A percentile compares a stretch with the other conserved stretches of the same genome.
Evolutionary conservation across 306 rosid species (phyloP).

Genomic region (Hippophae rhamnoides): DNA sequence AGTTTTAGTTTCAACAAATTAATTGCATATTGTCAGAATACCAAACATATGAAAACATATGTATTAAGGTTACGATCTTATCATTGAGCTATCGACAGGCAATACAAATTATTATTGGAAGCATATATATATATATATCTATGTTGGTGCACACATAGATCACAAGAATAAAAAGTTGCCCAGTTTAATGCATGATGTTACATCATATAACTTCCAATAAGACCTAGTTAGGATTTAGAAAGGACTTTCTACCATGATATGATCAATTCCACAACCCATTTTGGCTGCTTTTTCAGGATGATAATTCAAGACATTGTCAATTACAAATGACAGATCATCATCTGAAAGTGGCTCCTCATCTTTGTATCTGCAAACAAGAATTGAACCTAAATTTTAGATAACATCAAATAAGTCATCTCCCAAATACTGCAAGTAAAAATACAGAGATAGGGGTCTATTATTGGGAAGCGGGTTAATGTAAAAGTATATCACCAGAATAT

Average conservation of each 20-base stretch:
- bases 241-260: constrained; percentile 53
- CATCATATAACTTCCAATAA: constrained; percentile 4
- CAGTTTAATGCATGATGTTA: too few species aligned
- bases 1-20: too few species aligned
- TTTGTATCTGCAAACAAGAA: constrained; percentile 45
- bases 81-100: not conserved
- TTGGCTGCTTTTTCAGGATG: constrained; percentile 84
- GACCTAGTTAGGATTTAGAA: not conserved
- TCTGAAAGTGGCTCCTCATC: constrained; percentile 80
- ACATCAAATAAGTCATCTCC: not conserved
- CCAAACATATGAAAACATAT: not conserved
- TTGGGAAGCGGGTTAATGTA: too few species aligned
- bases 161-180: too few species aligned
- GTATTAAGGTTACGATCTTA: not conserved
- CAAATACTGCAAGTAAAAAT: constrained; percentile 2
- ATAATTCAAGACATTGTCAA: constrained; percentile 59
- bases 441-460: too few species aligned
- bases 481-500: too few species aligned
- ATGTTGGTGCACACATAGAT: too few species aligned
- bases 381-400: constrained; percentile 12
- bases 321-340: constrained; percentile 54
- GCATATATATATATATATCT: too few species aligned
- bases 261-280: constrained; percentile 78
- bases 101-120: too few species aligned
- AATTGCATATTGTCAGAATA: not conserved